Conservation (phyloP, 177 flowering plant genomes). For the Vitis hybrid region DNA sequence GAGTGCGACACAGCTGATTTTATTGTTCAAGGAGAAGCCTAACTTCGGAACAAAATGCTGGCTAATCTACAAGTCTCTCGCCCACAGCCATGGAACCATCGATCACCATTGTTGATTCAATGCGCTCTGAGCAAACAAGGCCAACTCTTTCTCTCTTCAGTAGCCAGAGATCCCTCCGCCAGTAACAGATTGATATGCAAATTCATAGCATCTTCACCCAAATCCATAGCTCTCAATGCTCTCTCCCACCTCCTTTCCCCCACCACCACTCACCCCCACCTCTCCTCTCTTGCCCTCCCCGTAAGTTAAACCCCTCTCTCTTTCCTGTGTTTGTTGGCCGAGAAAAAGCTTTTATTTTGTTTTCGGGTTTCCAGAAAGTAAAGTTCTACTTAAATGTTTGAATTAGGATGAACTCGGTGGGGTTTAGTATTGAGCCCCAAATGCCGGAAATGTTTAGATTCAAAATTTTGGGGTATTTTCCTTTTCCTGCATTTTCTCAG, state of each 20-base stretch:
- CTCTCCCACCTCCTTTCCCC: constrained; percentile 77
- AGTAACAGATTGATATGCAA: constrained; percentile 52
- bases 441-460: no score
- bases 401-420: no score
- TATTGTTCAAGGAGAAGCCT: no score
- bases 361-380: neutral
- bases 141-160: constrained; percentile 57
- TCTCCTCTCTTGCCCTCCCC: constrained; percentile 64
- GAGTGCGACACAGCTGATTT: no score
- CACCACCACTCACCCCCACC: constrained; percentile 31
- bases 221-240: constrained; percentile 63
- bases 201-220: constrained; percentile 65
- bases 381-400: no score
- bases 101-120: neutral
- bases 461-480: no score
- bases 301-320: constrained; percentile 36
- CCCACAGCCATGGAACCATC: neutral
- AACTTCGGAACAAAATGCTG: no score
- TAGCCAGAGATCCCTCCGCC: constrained; percentile 46
- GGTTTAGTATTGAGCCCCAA: no score
- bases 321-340: neutral
- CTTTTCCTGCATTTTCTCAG: no score
- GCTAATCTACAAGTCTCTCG: neutral
- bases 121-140: constrained; percentile 52
- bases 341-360: neutral